Base-by-base conservation (phyloP, 306 rosid species). In the Lotus japonicus region DNA sequence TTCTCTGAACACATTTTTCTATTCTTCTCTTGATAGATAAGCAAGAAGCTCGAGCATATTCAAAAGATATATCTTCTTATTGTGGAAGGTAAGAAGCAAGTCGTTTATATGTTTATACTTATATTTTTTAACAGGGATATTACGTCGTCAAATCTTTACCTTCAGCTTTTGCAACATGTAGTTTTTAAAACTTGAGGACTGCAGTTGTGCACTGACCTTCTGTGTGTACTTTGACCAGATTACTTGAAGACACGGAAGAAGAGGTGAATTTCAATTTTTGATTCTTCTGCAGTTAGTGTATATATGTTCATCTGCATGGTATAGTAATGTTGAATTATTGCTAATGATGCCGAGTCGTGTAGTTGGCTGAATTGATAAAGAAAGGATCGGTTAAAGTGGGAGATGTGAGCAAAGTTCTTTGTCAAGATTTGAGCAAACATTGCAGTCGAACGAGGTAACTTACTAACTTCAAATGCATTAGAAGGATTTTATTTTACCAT, bases 211-310 rank as follows among this genome's bases (percentile, higher is more conserved):
- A 28, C 85, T 87, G 81, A 85, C 77, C 66, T 18, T 65, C 26
- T 71, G 52, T 73, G 67, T 80, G 76, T 68, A 53, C 64, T 39
- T 5, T 71, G 82, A 64, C 72, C 89, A 90, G 95, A 74, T 90
- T 95, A 70, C 90, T 90, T 46, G 99, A 94, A 85, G 91, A 85
- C 65, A 88, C 96, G 21, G 96, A 95, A 80, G 97, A 95, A 65
- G 92, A 90, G 84, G 96, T 90, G 78, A 79, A 49, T 36, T 83
- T 36, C 28, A 33, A 78, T 39, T 61, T 74, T 70, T 9, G 41
- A 49, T 70, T 78, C 44, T 50, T 74, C 79, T 41, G 36, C 64
- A 66, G 35, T 51, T 68, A 58, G 13, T 17, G 74, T 64, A 67
- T 61, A 54, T 67, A 45, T 66, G 43, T 64, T 45, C 58, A n/a